phyloP scores from a whole-genome alignment of 148 eudicot genomes.

The Camellia granthamiana region DNA sequence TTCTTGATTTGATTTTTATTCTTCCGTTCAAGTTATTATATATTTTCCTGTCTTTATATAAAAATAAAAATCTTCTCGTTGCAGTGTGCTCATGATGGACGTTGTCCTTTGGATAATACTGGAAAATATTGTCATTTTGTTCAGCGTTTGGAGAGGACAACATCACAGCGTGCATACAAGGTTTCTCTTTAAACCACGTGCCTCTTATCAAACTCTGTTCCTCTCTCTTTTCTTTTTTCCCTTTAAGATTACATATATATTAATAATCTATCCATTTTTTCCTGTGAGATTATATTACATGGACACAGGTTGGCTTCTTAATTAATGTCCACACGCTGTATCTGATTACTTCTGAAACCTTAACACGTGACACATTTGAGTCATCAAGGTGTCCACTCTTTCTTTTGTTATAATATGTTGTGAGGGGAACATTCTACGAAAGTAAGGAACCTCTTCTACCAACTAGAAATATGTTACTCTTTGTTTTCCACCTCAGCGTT shows the following conservation, averaged over 20 bases:
- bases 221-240: neutral
- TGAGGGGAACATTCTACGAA: neutral
- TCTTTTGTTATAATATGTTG: neutral
- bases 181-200: slow-evolving; percentile 26
- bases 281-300: neutral
- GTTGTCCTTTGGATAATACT: slow-evolving; percentile 75
- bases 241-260: neutral
- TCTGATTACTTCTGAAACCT: neutral
- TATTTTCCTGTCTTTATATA: too few species aligned
- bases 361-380: neutral
- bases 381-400: neutral
- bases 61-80: slow-evolving; percentile 10
- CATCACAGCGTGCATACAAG: slow-evolving; percentile 84
- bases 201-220: neutral
- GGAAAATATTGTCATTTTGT: slow-evolving; percentile 93
- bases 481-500: neutral
- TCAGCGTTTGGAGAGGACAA: slow-evolving; percentile 87
- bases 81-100: slow-evolving; percentile 94
- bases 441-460: neutral
- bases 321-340: neutral
- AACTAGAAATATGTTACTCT: neutral
- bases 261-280: neutral
- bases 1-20: neutral
- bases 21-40: neutral
- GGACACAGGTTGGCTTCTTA: too few species aligned